Conservation (phyloP, 352 stramenopile genomes). For the Aphanomyces stellatus region DNA sequence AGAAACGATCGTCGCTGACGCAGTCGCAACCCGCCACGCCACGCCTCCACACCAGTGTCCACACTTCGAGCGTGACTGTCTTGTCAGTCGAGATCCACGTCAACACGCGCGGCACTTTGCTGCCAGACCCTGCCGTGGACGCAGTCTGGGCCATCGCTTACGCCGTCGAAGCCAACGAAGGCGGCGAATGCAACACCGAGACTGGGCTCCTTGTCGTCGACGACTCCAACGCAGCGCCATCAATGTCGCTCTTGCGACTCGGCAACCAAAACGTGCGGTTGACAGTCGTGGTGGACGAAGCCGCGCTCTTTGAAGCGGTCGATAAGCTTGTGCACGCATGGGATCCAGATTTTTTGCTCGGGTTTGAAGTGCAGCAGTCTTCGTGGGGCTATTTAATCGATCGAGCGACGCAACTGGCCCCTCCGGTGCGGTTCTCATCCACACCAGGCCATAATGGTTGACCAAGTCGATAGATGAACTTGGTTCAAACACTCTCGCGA, state of each 20-base stretch:
- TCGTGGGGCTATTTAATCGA: constrained; percentile 75
- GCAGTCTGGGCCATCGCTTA: constrained; percentile 56
- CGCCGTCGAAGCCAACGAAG: constrained; percentile 37
- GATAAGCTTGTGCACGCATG: constrained; percentile 46
- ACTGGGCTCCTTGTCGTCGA: constrained; percentile 1
- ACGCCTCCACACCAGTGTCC: background rate
- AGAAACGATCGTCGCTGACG: background rate
- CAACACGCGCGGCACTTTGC: constrained; percentile 38
- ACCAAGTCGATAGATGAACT: constrained; percentile 34
- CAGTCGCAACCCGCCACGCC: background rate
- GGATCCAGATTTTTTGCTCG: constrained; percentile 86
- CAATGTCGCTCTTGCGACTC: background rate
- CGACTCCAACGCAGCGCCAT: background rate
- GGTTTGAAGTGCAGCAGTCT: constrained; percentile 80
- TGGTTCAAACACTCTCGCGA: constrained; percentile 59
- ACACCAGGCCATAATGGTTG: background rate
- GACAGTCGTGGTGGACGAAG: constrained; percentile 33
- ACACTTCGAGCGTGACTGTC: constrained; percentile 63
- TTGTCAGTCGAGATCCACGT: constrained; percentile 73
- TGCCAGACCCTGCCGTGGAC: constrained; percentile 64
- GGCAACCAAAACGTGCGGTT: background rate
- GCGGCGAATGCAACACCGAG: background rate
- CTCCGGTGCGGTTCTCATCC: constrained; percentile 28
- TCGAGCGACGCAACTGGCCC: constrained; percentile 42
- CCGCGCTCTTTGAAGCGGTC: constrained; percentile 44